Evolutionary conservation across 805 yeast genomes (phyloP), one percentile per base, ranked within the genome.

Genomic region (Deakozyma indianensis): DNA sequence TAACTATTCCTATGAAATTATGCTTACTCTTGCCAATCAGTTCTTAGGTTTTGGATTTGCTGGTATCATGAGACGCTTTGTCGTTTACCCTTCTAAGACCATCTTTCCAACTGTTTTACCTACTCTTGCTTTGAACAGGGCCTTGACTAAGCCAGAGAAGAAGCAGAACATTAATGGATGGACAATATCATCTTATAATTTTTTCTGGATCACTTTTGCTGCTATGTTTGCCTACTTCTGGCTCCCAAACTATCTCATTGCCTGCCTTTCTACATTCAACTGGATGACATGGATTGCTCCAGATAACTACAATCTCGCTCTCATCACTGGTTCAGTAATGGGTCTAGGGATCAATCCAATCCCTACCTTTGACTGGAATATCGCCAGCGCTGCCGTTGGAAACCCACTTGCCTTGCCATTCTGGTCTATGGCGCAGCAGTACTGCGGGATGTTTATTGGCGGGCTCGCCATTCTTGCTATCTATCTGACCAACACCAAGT

Each of bases 161-260:
- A 44, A 54, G 24, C 53, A 47, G 23, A 48, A 41, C 21, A 72
- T 74, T 21, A 66, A 75, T 53, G 82, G 83, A 2, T 79, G 86
- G 86, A 68, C 58, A 23, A 67, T 78, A 42, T 63, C 77, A 4
- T 69, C 80, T 48, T 73, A 71, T 52, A 63, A 59, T 48, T 73
- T 75, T 54, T 78, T 79, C 60, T 56, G 67, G 21, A 47, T 64
- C 35, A 66, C 65, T 1, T 65, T 74, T 45, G 47, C 52, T 14
- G 59, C 59, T 20, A 62, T 71, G 40, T 78, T 79, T 52, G 48
- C 68, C 4, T 80, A 78, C 72, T 75, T 73, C 56, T 80, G 83
- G 79, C 63, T 81, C 51, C 87, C 90, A 5, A 80, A 77, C 43
- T 80, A 68, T 56, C 64, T 83, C 22, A 79, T 79, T 63, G 65